Evolutionary conservation across 2,329 filamentous ascomycete species (phyloP), one percentile per base, ranked within the genome.

Genomic region (Colletotrichum scovillei): DNA sequence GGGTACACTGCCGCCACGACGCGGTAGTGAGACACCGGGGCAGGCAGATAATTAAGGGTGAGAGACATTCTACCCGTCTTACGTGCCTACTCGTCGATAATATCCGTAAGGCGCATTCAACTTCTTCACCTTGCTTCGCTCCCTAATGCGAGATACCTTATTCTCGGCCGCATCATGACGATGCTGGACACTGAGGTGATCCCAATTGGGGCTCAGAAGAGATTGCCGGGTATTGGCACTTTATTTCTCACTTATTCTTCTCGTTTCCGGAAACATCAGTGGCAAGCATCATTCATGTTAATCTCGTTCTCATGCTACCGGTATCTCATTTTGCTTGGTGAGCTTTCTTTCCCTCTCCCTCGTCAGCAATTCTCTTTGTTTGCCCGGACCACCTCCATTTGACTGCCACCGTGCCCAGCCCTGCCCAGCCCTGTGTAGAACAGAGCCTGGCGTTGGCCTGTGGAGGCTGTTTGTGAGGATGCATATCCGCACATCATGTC

Each of bases 331-430:
- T 11, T 8, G 53, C 19, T 22, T 49, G 19, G 19, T 28, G 2
- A 19, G 35, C 16, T 24, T 35, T 42, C 42, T 16, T 19, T 42
- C 12, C 30, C 22, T 19, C 46, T 64, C 46, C 46, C 46, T 64
- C 22, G 28, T 26, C n/a, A 49, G 19, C 12, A 28, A 26, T 49
- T 49, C 42, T 26, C 9, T 38, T 64, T 55, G 62, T 64, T 64
- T 64, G 62, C 7, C 14, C 14, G 2, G 46, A 14, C 8, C 8
- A 12, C 2, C 9, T 38, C 30, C 30, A 38, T 53, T 24, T 32
- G n/a, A 32, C 52, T 64, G 14, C 62, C 28, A 38, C 62, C 52
- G n/a, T 16, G 62, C 46, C 62, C 62, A 35, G 62, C n/a, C 62
- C 46, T 63, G 62, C 28, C 60, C n/a, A 53, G 60, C 46, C 28